phyloP scores from a whole-genome alignment of 805 yeast genomes.

The Candida morakotiae region DNA sequence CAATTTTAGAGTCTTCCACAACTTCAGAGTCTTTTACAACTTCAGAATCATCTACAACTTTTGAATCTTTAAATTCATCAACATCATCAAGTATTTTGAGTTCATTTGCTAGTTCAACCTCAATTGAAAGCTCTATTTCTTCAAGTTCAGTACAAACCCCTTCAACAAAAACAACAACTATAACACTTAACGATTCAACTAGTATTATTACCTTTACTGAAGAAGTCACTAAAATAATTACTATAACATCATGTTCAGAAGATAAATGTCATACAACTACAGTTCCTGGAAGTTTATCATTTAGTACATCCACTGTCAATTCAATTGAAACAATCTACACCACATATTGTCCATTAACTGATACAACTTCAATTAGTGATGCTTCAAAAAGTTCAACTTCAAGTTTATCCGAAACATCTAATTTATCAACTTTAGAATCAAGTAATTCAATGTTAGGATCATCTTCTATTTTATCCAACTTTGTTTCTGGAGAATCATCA shows the following conservation, averaged over 20 bases:
- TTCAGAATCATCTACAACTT: background rate
- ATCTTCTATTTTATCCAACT: background rate
- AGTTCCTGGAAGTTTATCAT: slow-evolving; percentile 21
- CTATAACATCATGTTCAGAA: slow-evolving; percentile 33
- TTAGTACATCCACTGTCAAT: slow-evolving; percentile 18
- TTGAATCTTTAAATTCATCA: background rate
- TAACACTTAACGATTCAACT: slow-evolving; percentile 11
- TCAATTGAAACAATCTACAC: slow-evolving; percentile 33
- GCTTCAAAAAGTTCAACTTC: background rate
- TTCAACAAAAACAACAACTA: background rate
- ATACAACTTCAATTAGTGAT: background rate
- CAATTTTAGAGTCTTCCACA: background rate
- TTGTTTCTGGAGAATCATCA: background rate
- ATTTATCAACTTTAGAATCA: background rate
- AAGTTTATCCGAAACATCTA: background rate
- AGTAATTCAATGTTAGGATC: background rate
- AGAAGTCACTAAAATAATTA: slow-evolving; percentile 22
- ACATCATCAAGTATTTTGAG: too few relatives aligned
- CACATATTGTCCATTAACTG: slow-evolving; percentile 29
- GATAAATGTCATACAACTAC: slow-evolving; percentile 26
- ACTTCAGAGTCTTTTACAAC: too few relatives aligned
- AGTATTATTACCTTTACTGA: slow-evolving; percentile 7
- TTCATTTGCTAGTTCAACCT: background rate
- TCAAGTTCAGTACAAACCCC: background rate
- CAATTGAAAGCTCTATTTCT: background rate